These are phyloP conservation scores for Thelephora ganbajun DNA, from an alignment of 768 basidiomycete species.

Conservation along the genomic window DNA sequence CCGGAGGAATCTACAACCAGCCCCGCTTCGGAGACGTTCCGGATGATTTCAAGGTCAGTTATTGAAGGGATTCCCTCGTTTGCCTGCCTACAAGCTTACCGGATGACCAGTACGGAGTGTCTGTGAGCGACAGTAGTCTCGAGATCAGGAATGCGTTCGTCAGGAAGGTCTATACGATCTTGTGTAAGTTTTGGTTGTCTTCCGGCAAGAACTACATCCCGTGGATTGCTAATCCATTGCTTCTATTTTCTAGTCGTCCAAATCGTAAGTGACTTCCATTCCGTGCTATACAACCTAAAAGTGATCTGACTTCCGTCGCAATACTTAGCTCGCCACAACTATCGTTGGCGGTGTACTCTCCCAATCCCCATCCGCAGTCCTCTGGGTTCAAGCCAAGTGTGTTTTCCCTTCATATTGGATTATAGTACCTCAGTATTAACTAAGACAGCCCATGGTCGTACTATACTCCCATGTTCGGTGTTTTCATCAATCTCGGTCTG, in stretches of 20 bases:
- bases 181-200: slow-evolving; percentile 42
- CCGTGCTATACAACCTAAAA: not conserved
- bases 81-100: not conserved
- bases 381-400: slow-evolving; percentile 63
- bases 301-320: slow-evolving; percentile 2
- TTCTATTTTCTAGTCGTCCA: slow-evolving; percentile 38
- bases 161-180: slow-evolving; percentile 82
- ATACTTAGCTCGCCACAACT: slow-evolving; percentile 52
- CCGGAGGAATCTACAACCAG: slow-evolving; percentile 56
- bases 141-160: slow-evolving; percentile 81
- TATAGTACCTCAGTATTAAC: not conserved
- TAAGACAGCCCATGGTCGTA: slow-evolving; percentile 56
- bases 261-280: slow-evolving; percentile 34
- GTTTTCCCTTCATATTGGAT: slow-evolving; percentile 13
- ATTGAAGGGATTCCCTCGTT: not conserved
- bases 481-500: slow-evolving; percentile 63
- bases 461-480: slow-evolving; percentile 66
- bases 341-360: slow-evolving; percentile 64
- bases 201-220: too few species aligned
- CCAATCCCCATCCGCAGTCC: slow-evolving; percentile 39
- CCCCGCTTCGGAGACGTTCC: slow-evolving; percentile 63
- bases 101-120: slow-evolving; percentile 54
- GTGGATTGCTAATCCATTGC: not conserved
- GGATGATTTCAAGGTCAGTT: slow-evolving; percentile 82
- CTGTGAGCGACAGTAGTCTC: slow-evolving; percentile 60